A percentile compares a stretch with the other conserved stretches of the same genome.
phyloP scores from a whole-genome alignment of 2,329 filamentous ascomycete species.

The Fusarium citri region DNA sequence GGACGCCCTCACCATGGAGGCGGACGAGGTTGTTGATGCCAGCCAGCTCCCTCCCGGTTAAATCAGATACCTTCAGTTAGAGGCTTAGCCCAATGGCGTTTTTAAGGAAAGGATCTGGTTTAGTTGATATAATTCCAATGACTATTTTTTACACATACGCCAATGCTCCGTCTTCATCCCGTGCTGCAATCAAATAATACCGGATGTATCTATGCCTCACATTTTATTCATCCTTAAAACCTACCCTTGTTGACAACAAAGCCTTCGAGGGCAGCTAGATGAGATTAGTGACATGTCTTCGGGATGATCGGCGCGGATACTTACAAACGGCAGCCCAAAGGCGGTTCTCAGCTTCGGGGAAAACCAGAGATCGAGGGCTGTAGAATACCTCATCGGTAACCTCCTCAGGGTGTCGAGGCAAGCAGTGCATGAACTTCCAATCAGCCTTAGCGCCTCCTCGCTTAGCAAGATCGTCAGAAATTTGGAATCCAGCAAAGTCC shows the following conservation, averaged over 20 bases:
- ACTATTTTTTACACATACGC: conserved; percentile 46
- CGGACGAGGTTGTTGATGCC: conserved; percentile 93
- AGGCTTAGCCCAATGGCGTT: conserved; percentile 42
- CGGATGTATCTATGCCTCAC: neutral
- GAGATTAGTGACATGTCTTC: conserved; percentile 29
- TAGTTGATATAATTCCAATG: conserved; percentile 45
- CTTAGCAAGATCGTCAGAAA: conserved; percentile 86
- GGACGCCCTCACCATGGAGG: conserved; percentile 80
- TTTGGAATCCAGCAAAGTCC: conserved; percentile 90
- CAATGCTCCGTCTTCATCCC: conserved; percentile 34
- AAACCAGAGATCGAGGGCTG: conserved; percentile 84
- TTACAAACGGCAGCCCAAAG: conserved; percentile 87
- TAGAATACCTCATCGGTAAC: conserved; percentile 97
- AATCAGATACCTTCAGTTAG: conserved; percentile 41
- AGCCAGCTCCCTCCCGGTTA: conserved; percentile 94
- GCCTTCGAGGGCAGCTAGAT: conserved; percentile 77
- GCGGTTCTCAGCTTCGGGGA: conserved; percentile 93
- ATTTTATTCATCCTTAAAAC: conserved; percentile 56
- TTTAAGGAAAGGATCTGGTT: conserved; percentile 45
- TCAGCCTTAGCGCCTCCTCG: conserved; percentile 85
- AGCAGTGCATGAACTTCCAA: conserved; percentile 99
- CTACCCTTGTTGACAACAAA: conserved; percentile 96
- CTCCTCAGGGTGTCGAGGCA: conserved; percentile 92
- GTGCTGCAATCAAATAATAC: conserved; percentile 30
- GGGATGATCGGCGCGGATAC: conserved; percentile 47